Base-by-base conservation (phyloP, 2,329 filamentous ascomycete species). In the Fusarium multiceps region DNA sequence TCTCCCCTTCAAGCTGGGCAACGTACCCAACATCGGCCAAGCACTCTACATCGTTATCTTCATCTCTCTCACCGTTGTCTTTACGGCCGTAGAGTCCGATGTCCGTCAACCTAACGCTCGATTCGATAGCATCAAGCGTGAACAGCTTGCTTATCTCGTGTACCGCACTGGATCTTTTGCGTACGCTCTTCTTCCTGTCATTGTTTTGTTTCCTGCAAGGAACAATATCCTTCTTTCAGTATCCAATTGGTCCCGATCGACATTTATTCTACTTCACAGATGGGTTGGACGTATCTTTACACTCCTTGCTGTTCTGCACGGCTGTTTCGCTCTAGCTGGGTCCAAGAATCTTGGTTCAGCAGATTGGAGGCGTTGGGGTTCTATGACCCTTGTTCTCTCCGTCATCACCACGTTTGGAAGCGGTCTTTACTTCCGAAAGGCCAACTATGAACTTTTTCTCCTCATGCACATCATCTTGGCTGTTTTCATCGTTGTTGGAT, bases 381-480 rank as follows among this genome's bases (percentile, higher is more conserved):
- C 42, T 1, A 28, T 32, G 13, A 34, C 60, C 0, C 23, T 47
- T 5, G 21, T 55, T 7, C 25, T 63, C 3, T 23, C 60, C 16
- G 48, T 63, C 0, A 32, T 63, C 0, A 63, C 60, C 10, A 47
- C 32, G 1, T 34, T 63, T 7, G 58, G 60, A 23, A 63, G 60
- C 21, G 60, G 60, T 0, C 34, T 63, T 0, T 16, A 48, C 4
- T 23, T 85, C 20, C 78, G 84, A 16, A 76, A 75, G 34, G 74
- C 66, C 41, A 75, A 72, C n/a, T 85, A 83, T 68, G 83, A 85
- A 74, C 30, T 82, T 0, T 86, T 87, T 71, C 71, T 86, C 0
- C 61, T 80, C 3, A 69, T 74, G 21, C 84, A 86, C 49, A 79
- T 86, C 47, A 59, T 80, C 6, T 50, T 86, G 1, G 76, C 82